Percentiles rank a stretch among this genome's conserved stretches.
Evolutionary conservation across 176 grass and related monocot species (phyloP).

Genomic region (Alloteropsis semialata): DNA sequence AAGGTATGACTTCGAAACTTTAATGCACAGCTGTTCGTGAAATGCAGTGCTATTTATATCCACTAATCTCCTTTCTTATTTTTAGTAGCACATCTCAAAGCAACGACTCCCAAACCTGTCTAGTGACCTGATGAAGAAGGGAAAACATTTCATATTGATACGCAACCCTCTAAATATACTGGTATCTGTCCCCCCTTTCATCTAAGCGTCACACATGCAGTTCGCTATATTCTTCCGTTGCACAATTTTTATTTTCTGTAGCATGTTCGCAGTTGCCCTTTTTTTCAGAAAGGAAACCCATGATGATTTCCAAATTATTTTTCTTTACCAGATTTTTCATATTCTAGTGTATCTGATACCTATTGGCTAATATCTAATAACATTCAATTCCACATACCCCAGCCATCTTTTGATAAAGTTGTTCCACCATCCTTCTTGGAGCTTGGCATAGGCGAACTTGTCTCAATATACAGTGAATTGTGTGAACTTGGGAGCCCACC

Average conservation of each 20-base stretch:
- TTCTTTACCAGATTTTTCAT: constrained; percentile 5
- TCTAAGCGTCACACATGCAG: not conserved
- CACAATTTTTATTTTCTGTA: not conserved
- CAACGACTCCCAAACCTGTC: constrained; percentile 70
- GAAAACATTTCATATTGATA: constrained; percentile 98
- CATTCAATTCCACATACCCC: constrained; percentile 25
- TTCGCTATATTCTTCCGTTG: not conserved
- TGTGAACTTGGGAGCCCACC: constrained; percentile 69
- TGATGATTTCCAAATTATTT: not conserved
- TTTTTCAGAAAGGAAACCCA: not conserved
- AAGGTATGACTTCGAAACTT: constrained; percentile 57
- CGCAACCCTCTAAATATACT: constrained; percentile 83
- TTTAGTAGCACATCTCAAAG: constrained; percentile 84
- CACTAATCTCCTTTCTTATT: constrained; percentile 3
- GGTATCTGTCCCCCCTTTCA: constrained; percentile 46
- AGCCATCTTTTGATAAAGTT: constrained; percentile 93
- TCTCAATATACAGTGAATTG: constrained; percentile 85
- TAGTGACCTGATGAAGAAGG: constrained; percentile 78
- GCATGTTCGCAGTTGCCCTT: not conserved
- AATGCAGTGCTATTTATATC: not conserved
- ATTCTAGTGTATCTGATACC: not conserved
- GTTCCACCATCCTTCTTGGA: constrained; percentile 81
- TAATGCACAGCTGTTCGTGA: not conserved
- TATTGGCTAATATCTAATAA: constrained; percentile 12
- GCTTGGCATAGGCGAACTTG: constrained; percentile 82